Evolutionary conservation across 768 basidiomycete genomes (phyloP), one percentile per base, ranked within the genome.

Genomic region (Agaricus subrufescens): DNA sequence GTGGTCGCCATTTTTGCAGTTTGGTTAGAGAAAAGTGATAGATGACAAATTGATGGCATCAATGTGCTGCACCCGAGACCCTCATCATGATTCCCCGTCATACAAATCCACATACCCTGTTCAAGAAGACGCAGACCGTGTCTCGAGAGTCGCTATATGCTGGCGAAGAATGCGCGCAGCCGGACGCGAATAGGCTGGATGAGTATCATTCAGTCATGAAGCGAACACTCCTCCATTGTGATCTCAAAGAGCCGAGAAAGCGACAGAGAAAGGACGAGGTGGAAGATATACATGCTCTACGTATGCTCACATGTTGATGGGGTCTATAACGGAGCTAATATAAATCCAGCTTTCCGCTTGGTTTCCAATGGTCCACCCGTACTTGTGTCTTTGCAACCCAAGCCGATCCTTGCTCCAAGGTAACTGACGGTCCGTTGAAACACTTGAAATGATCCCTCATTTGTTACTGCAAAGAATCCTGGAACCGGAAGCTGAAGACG

Each of bases 401-500:
- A 72, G 57, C 75, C 77, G 7, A 72, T 71, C 11, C 76, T 73
- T 11, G 69, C 65, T 14, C 57, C 73, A 5, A 65, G 67, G 81
- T 82, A 14, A 40, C 23, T 15, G 1, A n/a, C 45, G 34, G 14
- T 26, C 25, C 4, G 11, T 12, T 25, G 14, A 25, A n/a, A 7
- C 12, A n/a, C 15, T 3, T 23, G 11, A 23, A 46, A 29, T 46
- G 5, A 3, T 47, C 23, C 12, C 54, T 56, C 39, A 56, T 52
- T 10, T 4, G 51, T 31, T 10, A 23, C n/a, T 51, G 8, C 34
- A 2, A 34, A 83, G 81, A 60, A 74, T 73, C 25, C 72, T 69
- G 42, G 78, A 74, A 53, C 83, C 81, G 0, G 77, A 77, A 30
- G 70, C 61, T 4, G 83, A 84, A 61, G 83, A 85, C 59, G 72